These are phyloP conservation scores for Fusarium udum DNA, from an alignment of 2,329 filamentous ascomycete genomes.

Conservation along the genomic window DNA sequence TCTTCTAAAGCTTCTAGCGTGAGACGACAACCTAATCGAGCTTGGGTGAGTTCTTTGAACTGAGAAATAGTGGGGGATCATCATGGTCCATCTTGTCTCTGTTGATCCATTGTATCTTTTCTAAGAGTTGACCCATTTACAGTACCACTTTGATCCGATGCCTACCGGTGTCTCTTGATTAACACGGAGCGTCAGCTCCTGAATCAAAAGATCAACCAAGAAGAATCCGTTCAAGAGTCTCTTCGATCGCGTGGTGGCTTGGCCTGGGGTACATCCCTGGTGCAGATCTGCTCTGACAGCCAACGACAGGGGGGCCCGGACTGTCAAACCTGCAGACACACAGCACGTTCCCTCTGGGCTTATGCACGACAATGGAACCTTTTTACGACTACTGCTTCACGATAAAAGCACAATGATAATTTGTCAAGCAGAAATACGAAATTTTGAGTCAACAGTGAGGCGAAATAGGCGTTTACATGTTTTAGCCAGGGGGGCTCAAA, in stretches of 20 bases:
- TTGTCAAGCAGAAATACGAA: neutral
- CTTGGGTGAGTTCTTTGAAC: neutral
- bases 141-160: neutral
- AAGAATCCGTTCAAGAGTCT: neutral
- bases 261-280: constrained; percentile 21
- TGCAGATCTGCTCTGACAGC: constrained; percentile 24
- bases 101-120: neutral
- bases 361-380: constrained; percentile 8
- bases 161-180: rapidly evolving
- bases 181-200: neutral
- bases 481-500: constrained; percentile 4
- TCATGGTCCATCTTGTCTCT: neutral
- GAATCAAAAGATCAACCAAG: neutral
- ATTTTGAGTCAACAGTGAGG: neutral
- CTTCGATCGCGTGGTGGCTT: constrained; percentile 5
- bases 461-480: constrained; percentile 8
- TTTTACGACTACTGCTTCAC: neutral
- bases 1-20: constrained; percentile 41
- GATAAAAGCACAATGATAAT: neutral
- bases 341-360: constrained; percentile 25
- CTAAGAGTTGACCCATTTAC: neutral
- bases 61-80: constrained; percentile 24
- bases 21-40: constrained; percentile 20
- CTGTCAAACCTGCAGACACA: constrained; percentile 33
- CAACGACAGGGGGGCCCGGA: constrained; percentile 22